Evolutionary conservation across 2,329 filamentous ascomycete genomes (phyloP).

Genomic region (Cercospora sesami): DNA sequence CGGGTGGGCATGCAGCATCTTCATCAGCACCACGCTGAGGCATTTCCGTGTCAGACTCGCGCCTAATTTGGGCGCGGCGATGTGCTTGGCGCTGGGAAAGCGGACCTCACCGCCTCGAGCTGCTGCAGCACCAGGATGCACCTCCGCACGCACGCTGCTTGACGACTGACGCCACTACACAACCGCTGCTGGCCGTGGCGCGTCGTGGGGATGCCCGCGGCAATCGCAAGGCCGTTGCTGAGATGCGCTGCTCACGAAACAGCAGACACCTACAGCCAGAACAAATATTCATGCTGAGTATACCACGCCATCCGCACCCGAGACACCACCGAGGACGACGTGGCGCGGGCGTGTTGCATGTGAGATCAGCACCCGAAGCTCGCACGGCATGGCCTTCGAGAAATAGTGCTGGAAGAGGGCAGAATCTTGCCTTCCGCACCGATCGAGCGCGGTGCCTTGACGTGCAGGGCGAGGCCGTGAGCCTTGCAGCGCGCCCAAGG

Average conservation of each 20-base stretch:
- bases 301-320: not conserved
- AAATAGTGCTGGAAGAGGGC: not conserved
- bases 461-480: constrained; percentile 6
- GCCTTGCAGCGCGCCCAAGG: constrained; percentile 21
- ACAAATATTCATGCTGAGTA: not conserved
- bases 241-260: too few species aligned
- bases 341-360: not conserved
- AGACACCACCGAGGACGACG: not conserved
- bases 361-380: not conserved
- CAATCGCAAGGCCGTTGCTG: not conserved
- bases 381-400: not conserved
- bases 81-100: not conserved
- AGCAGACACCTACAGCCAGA: too few species aligned
- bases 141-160: not conserved
- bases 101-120: not conserved
- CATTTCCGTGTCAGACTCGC: not conserved
- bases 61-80: not conserved
- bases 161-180: not conserved
- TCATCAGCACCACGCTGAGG: not conserved
- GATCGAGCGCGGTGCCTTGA: not conserved
- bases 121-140: not conserved
- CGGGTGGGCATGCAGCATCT: not conserved
- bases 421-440: not conserved
- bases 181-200: not conserved
- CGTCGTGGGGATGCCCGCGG: not conserved